Evolutionary conservation across 2,329 filamentous ascomycete genomes (phyloP), one percentile per base, ranked within the genome.

Genomic region (Botryosphaeria dothidea): DNA sequence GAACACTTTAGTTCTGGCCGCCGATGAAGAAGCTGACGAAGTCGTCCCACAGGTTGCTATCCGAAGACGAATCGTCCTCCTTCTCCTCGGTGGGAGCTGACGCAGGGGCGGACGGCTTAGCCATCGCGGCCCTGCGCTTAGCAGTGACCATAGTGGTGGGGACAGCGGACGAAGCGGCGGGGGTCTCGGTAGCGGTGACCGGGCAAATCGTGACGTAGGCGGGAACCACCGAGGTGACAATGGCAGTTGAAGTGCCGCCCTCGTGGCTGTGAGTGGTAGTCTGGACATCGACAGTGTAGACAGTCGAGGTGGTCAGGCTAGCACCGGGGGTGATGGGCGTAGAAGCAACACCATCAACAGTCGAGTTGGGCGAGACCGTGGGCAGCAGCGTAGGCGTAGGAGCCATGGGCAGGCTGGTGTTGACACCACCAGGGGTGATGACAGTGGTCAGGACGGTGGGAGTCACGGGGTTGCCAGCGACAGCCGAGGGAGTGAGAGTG

Each of bases 131-230:
- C 54, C 54, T 58, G 38, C 54, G 54, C 54, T 58, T 58, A 31
- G 54, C 54, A 17, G 54, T 58, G 36, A 58, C 17, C 23, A 58
- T 25, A n/a, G 54, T 58, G 13, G 54, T 58, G 4, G 54, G 54
- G 1, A 8, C 7, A 5, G 43, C 43, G 13, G 29, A 27, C 21
- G 46, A 25, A n/a, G n/a, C 46, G 29, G 49, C 52, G 15, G 52
- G 31, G 3, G 52, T 29, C 36, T 58, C 36, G 17, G 54, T 58
- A 8, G 54, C 54, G 7, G 54, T 58, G 54, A 58, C 54, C 31
- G 58, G 58, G 58, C 58, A 62, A 21, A 62, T 51, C 9, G 58
- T 62, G 6, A 51, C 46, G 45, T 62, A 62, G 21, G 58, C 58
- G 21, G 58, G 58, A 7, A 62, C 45, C 3, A 62, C 58, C 17